Percentiles rank a stretch among this genome's conserved stretches.
Conservation (phyloP, 106 monocot genomes). For the Dendrobium nobile region DNA sequence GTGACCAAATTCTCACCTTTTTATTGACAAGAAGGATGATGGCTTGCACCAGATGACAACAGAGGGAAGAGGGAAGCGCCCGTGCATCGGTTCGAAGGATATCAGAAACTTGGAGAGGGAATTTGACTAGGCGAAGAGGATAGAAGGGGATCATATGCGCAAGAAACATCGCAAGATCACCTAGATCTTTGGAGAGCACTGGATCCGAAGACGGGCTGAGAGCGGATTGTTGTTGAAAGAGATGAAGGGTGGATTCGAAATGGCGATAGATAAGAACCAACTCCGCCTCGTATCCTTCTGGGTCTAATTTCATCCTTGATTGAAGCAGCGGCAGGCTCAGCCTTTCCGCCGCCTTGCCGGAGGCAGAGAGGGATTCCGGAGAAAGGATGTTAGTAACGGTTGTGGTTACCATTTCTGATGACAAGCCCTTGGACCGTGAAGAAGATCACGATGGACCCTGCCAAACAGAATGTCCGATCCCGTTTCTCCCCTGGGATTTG, state of each 20-base stretch:
- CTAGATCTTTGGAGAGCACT: constrained; percentile 57
- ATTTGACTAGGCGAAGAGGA: constrained; percentile 29
- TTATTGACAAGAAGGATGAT: constrained; percentile 72
- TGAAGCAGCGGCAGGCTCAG: constrained; percentile 66
- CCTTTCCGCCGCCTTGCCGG: constrained; percentile 35
- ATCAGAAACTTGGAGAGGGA: constrained; percentile 48
- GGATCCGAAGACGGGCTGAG: constrained; percentile 44
- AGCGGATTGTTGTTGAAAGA: constrained; percentile 58
- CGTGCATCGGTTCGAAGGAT: constrained; percentile 40
- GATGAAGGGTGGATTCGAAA: constrained; percentile 74
- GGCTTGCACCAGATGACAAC: constrained; percentile 64
- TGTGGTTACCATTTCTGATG: constrained; percentile 8
- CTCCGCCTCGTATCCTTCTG: constrained; percentile 71
- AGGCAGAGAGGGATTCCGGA: constrained; percentile 44
- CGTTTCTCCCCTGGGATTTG: no score
- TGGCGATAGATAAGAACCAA: constrained; percentile 56
- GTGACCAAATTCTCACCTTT: constrained; percentile 32
- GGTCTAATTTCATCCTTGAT: constrained; percentile 94
- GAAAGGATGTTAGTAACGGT: constrained; percentile 18
- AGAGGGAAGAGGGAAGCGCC: constrained; percentile 42
- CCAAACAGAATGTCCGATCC: no score
- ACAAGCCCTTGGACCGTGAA: not conserved
- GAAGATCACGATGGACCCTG: no score
- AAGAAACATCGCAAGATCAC: constrained; percentile 71
- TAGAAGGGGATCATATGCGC: constrained; percentile 86